Evolutionary conservation across 2,329 filamentous ascomycete species (phyloP).

Genomic region (Alternaria sp.): DNA sequence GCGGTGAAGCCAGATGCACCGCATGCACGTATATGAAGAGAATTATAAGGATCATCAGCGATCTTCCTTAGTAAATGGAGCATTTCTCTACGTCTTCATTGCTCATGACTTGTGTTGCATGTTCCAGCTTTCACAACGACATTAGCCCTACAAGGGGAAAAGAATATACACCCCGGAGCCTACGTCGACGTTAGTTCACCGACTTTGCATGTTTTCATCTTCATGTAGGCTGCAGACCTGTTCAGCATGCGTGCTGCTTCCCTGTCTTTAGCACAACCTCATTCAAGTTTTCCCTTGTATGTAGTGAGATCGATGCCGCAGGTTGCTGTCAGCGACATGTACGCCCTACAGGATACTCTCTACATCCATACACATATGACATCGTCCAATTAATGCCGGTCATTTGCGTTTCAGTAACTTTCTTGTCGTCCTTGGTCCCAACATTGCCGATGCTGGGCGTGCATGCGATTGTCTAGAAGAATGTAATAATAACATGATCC

Average conservation of each 20-base stretch:
- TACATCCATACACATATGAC: background rate
- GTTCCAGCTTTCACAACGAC: background rate
- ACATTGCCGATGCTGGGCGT: background rate
- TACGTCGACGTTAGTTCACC: background rate
- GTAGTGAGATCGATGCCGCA: background rate
- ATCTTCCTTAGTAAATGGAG: background rate
- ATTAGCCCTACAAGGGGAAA: too few relatives aligned
- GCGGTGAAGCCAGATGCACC: background rate
- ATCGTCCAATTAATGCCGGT: background rate
- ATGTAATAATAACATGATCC: background rate
- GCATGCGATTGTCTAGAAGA: background rate
- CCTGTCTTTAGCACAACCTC: too few relatives aligned
- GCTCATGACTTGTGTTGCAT: background rate
- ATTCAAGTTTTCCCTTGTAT: background rate
- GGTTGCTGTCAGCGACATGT: background rate
- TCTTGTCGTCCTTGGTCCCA: background rate
- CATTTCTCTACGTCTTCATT: background rate
- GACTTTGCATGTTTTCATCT: background rate
- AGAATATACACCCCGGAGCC: background rate
- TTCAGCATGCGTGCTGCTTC: too few relatives aligned
- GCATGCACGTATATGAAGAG: background rate
- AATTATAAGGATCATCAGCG: background rate
- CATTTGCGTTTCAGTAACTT: background rate
- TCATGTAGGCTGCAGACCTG: background rate
- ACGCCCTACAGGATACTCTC: background rate